These are phyloP conservation scores for Rhizoclosmatium sp. DNA, from an alignment of 192 early-diverging fungal species.

Conservation along the genomic window DNA sequence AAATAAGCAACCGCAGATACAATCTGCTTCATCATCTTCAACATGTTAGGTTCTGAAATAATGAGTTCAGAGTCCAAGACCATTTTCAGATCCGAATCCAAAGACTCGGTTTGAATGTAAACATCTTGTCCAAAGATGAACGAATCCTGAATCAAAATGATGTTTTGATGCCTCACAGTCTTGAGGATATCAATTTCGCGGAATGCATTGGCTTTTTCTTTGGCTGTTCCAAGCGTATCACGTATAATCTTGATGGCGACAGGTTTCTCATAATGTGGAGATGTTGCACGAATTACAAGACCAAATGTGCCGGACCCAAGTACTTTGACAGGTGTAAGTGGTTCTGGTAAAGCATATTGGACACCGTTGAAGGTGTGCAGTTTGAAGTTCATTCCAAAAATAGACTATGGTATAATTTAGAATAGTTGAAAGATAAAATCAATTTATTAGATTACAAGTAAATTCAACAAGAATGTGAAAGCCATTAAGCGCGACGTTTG, in stretches of 20 bases:
- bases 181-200: slow-evolving; percentile 79
- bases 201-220: slow-evolving; percentile 45
- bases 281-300: neutral
- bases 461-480: too few species aligned
- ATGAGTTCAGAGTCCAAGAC: neutral
- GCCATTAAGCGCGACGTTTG: neutral
- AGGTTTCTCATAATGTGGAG: neutral
- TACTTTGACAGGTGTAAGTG: neutral
- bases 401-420: too few species aligned
- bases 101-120: neutral
- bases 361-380: too few species aligned
- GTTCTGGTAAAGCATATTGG: too few species aligned
- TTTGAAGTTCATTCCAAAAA: too few species aligned
- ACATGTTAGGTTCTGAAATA: slow-evolving; percentile 36
- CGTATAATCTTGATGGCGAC: neutral
- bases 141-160: slow-evolving; percentile 50
- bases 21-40: slow-evolving; percentile 89
- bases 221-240: neutral
- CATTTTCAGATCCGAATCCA: neutral
- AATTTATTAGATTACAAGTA: too few species aligned
- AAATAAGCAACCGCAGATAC: slow-evolving; percentile 87
- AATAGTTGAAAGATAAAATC: too few species aligned
- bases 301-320: neutral
- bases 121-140: neutral
- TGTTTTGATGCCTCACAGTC: slow-evolving; percentile 70